These are phyloP conservation scores for Rhizophagus sp. DNA, from an alignment of 192 early-diverging fungal species.

Conservation along the genomic window DNA sequence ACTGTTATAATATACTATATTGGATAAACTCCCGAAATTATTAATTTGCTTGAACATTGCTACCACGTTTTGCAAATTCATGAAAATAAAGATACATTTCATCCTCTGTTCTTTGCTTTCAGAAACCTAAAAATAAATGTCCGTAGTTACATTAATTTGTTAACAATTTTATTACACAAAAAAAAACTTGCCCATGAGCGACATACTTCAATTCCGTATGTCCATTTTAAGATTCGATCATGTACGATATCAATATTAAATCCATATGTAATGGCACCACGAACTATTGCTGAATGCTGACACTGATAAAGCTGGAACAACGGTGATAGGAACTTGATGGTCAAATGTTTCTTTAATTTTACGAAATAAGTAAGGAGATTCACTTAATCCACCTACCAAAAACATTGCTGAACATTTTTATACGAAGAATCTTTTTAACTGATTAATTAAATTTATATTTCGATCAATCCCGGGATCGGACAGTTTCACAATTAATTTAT, in stretches of 20 bases:
- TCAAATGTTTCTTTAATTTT: constrained; percentile 45
- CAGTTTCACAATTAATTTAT: constrained; percentile 48
- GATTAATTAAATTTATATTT: constrained; percentile 52
- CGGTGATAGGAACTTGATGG: constrained; percentile 41
- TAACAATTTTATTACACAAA: not conserved
- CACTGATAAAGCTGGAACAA: constrained; percentile 54
- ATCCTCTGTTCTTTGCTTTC: not conserved
- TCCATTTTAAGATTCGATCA: not conserved
- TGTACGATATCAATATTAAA: constrained; percentile 11
- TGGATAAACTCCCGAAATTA: not conserved
- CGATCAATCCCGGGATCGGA: constrained; percentile 57
- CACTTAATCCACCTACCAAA: constrained; percentile 60
- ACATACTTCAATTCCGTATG: constrained; percentile 20
- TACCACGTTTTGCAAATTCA: constrained; percentile 19
- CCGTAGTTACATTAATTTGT: not conserved
- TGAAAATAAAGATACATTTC: constrained; percentile 3
- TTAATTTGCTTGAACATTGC: not conserved
- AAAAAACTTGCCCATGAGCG: not conserved
- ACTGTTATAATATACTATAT: not conserved
- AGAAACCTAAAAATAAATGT: not conserved
- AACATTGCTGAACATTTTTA: constrained; percentile 50
- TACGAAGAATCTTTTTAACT: constrained; percentile 39
- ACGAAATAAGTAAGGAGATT: constrained; percentile 50
- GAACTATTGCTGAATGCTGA: constrained; percentile 53
- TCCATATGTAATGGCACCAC: constrained; percentile 55